Evolutionary conservation across 2,329 filamentous ascomycete species (phyloP), one percentile per base, ranked within the genome.

Genomic region (Lasiodiplodia sp.): DNA sequence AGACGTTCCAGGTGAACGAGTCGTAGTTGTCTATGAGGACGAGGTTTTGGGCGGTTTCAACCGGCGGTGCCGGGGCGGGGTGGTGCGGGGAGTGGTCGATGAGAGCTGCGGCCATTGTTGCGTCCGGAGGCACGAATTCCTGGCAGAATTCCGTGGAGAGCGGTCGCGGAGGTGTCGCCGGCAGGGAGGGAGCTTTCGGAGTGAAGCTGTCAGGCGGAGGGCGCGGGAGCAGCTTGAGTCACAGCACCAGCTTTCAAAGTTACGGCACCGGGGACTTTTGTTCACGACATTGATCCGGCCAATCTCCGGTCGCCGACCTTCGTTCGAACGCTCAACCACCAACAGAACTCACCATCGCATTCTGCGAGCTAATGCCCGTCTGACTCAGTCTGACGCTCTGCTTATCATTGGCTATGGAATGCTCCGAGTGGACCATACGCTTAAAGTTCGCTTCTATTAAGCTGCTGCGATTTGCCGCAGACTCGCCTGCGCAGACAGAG

Each of bases 1-100:
- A 99, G 69, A 99, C 93, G 78, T 99, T 99, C 93, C 94, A 99
- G 69, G 95, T 97, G 80, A 99, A 99, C 3, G 96, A 98, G 81
- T 99, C 96, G 81, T 98, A 99, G 82, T 99, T 99, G 85, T 99
- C 96, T 76, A 99, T 97, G 71, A 99, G 86, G 71, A 99, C 88
- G 69, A 99, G 87, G 81, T 98, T 98, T 68, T 91, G 92, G 31
- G 96, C 96, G 63, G 90, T 94, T 28, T 91, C 80, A 66, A 97
- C 85, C 44, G 90, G 89, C 65, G 89, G 84, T 37, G 90, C 90
- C 65, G 91, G 90, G 71, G 91, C 87, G 69, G 93, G 92, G 80
- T 97, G 90, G 78, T 91, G 90, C 75, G 94, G 94, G 70, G 95
- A 97, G 81, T 97, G 90, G 78, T 97, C 95, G 71, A 91, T 84